Percentiles rank a stretch among this genome's conserved stretches.
phyloP scores from a whole-genome alignment of 208 protist genomes.

The Entamoeba invadens region DNA sequence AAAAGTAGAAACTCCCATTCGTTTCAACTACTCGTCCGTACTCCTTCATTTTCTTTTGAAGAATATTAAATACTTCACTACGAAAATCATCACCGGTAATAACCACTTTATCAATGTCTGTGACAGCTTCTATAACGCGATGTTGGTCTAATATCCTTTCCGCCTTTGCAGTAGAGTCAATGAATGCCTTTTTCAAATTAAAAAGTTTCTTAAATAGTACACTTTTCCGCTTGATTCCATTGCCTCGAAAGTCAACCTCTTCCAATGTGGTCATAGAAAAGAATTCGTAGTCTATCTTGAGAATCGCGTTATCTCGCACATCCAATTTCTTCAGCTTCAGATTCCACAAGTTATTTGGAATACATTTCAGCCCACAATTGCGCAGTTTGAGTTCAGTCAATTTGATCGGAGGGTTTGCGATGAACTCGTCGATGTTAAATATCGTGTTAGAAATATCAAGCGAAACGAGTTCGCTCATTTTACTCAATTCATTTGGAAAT shows the following conservation, averaged over 20 bases:
- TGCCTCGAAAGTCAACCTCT: neutral
- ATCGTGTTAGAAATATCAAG: neutral
- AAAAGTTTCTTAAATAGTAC: neutral
- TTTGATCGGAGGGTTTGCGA: neutral
- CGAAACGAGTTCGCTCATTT: neutral
- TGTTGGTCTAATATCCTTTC: no score
- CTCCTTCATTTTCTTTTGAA: neutral
- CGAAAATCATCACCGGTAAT: neutral
- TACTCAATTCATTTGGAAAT: neutral
- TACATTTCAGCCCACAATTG: neutral
- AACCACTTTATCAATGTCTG: no score
- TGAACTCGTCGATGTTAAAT: neutral
- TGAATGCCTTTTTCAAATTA: neutral
- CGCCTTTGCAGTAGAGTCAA: no score
- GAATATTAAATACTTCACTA: neutral
- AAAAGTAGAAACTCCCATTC: no score
- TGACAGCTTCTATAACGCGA: no score
- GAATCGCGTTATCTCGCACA: neutral
- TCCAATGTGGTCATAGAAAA: neutral
- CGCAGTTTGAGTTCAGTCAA: neutral
- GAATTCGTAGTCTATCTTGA: neutral
- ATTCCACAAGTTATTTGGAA: neutral
- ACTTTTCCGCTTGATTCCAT: neutral
- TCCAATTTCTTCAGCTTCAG: neutral
- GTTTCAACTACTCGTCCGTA: neutral